Conservation (phyloP, 257 asterid species). For the Lycium ferocissimum region DNA sequence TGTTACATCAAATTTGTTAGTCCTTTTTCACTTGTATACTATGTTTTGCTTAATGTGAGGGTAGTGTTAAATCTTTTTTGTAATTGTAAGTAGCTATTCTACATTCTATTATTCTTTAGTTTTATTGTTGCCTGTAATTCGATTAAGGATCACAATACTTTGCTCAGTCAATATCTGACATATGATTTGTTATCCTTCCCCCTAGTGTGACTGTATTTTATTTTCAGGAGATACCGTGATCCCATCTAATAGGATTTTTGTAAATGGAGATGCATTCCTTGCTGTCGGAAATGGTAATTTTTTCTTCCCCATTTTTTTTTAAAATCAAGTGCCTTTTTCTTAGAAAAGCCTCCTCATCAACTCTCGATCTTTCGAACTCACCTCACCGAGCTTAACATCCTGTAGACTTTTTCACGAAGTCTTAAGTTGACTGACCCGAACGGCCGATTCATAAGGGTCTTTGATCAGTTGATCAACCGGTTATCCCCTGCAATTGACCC, state of each 20-base stretch:
- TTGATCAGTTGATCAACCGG: neutral
- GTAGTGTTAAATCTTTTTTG: neutral
- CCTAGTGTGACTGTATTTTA: slow-evolving; percentile 9
- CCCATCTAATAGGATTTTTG: slow-evolving; percentile 28
- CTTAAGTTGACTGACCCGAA: neutral
- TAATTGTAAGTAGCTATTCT: neutral
- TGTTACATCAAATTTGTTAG: no score
- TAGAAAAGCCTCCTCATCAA: neutral
- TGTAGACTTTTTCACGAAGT: neutral
- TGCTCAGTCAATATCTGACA: slow-evolving; percentile 8
- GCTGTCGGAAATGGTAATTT: slow-evolving; percentile 50
- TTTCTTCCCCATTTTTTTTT: slow-evolving; percentile 25
- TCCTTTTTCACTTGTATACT: no score
- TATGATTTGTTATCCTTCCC: neutral
- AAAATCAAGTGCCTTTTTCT: neutral
- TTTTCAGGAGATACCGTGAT: slow-evolving; percentile 23
- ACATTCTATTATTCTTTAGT: neutral
- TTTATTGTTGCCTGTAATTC: neutral
- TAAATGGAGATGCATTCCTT: slow-evolving; percentile 34
- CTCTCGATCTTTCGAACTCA: neutral
- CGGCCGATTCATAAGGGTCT: neutral
- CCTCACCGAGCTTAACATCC: neutral
- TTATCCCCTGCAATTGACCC: neutral
- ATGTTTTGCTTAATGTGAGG: neutral
- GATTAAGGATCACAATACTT: slow-evolving; percentile 5